Percentiles rank a stretch among this genome's conserved stretches.
phyloP scores from a whole-genome alignment of 805 yeast genomes.

The Candida corydali region DNA sequence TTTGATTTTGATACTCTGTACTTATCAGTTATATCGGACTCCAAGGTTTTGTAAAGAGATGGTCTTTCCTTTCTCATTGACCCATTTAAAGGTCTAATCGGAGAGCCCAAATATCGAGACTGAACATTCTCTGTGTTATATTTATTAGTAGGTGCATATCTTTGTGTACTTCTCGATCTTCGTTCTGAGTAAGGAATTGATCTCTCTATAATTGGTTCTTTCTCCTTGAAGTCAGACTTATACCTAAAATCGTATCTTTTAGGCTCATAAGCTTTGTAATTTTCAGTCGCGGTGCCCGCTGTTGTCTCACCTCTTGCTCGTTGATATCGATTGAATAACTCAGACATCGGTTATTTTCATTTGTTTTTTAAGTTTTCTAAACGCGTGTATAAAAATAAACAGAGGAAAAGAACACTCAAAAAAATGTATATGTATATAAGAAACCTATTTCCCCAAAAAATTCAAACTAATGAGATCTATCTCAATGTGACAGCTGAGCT shows the following conservation, averaged over 20 bases:
- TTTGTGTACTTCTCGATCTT: background rate
- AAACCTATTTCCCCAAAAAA: background rate
- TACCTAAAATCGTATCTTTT: no score
- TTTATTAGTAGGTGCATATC: no score
- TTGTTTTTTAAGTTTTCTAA: background rate
- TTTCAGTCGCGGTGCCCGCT: no score
- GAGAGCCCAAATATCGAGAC: slow-evolving; percentile 3
- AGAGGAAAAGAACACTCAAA: background rate
- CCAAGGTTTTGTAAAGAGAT: slow-evolving; percentile 7
- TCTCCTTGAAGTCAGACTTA: no score
- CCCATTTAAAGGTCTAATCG: slow-evolving; percentile 2
- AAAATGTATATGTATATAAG: slow-evolving; percentile 1
- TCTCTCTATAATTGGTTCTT: no score
- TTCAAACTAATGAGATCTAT: background rate
- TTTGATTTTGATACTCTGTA: slow-evolving; percentile 5
- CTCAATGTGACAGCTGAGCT: slow-evolving; percentile 3
- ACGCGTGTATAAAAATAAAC: background rate
- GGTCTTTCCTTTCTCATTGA: background rate
- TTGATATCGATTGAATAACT: slow-evolving; percentile 7
- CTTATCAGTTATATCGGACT: background rate
- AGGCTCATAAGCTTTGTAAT: background rate
- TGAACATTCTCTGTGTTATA: background rate
- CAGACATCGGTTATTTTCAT: slow-evolving; percentile 5
- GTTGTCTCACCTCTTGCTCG: slow-evolving; percentile 4
- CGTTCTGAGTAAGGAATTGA: slow-evolving; percentile 1